These are phyloP conservation scores for Fomitopsis palustris DNA, from an alignment of 1,284 basidiomycete species.

Conservation along the genomic window DNA sequence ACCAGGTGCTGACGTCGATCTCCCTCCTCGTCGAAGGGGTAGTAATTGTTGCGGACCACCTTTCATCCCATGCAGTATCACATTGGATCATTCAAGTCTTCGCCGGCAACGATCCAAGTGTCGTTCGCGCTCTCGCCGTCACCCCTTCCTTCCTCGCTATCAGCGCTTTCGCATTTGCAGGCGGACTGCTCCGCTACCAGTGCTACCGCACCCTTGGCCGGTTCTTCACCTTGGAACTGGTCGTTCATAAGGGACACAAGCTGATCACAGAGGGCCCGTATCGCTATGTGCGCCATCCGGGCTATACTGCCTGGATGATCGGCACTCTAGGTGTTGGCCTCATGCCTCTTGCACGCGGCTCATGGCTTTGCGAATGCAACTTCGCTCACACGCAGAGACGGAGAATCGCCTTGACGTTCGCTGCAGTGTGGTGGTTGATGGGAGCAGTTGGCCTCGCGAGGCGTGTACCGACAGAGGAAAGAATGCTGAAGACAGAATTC, in stretches of 20 bases:
- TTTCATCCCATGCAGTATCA: slow-evolving; percentile 44
- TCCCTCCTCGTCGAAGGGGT: neutral
- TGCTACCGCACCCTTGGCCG: slow-evolving; percentile 4
- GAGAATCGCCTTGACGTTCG: neutral
- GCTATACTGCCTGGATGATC: neutral
- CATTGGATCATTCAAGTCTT: neutral
- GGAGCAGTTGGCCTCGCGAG: neutral
- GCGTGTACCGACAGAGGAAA: slow-evolving; percentile 9
- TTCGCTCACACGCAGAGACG: neutral
- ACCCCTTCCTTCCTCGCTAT: slow-evolving; percentile 27
- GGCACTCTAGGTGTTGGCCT: neutral
- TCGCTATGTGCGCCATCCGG: slow-evolving; percentile 3
- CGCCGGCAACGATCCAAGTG: neutral
- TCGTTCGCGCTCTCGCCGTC: slow-evolving; percentile 16
- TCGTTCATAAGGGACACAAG: neutral
- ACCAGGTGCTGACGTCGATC: neutral
- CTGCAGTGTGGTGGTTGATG: neutral
- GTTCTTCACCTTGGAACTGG: slow-evolving; percentile 3
- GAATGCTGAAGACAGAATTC: slow-evolving; percentile 12
- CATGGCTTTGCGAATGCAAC: slow-evolving; percentile 6
- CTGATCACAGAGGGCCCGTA: slow-evolving; percentile 2
- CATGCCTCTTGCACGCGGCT: neutral
- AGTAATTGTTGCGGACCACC: slow-evolving; percentile 52
- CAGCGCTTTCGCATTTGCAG: neutral
- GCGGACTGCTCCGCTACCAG: neutral